phyloP scores from a whole-genome alignment of 306 rosid genomes.

The Carpinus fangiana region DNA sequence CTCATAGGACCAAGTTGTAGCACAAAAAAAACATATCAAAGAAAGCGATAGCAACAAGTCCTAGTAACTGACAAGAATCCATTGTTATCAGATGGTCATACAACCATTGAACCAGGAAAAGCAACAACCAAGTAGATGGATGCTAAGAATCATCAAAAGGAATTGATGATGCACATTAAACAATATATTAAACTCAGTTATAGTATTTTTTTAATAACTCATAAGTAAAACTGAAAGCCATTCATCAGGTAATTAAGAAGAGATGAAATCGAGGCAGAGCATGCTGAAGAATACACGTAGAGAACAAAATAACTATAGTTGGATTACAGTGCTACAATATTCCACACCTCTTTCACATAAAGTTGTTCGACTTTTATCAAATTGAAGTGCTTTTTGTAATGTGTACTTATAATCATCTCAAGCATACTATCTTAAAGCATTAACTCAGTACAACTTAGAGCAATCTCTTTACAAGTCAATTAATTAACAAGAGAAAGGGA shows the following conservation, averaged over 20 bases:
- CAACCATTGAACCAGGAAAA: no score
- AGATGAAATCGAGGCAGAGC: background rate
- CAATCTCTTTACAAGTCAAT: background rate
- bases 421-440: background rate
- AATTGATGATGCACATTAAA: background rate
- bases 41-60: background rate
- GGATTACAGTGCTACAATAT: background rate
- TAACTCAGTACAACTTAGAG: background rate
- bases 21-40: conserved; percentile 3
- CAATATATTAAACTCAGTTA: no score
- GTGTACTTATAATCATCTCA: background rate
- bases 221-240: background rate
- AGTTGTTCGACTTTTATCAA: background rate
- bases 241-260: background rate
- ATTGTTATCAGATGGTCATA: background rate
- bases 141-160: background rate
- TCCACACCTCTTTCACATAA: background rate
- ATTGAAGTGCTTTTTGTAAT: background rate
- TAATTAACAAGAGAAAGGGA: conserved; percentile 5
- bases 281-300: background rate
- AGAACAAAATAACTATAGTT: background rate
- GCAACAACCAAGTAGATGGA: background rate
- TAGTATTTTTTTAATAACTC: no score
- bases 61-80: no score
- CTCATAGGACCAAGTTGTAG: background rate